These are phyloP conservation scores for Exutisphaerella laricina DNA, from an alignment of 2,329 filamentous ascomycete genomes.

Conservation along the genomic window DNA sequence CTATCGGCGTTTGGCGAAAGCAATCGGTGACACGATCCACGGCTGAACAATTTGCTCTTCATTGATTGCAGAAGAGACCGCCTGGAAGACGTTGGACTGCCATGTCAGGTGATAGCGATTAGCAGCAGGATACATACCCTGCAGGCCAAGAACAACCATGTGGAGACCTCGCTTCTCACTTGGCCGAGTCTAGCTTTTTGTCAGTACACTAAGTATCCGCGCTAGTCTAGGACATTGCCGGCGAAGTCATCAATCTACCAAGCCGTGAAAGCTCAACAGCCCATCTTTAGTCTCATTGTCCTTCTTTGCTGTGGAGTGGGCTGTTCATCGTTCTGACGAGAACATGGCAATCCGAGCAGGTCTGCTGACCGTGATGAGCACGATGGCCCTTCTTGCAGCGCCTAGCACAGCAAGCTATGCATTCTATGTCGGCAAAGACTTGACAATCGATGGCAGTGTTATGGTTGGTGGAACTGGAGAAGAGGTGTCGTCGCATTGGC, in stretches of 20 bases:
- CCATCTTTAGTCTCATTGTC: no score
- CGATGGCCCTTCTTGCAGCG: not conserved
- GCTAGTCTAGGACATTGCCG: no score
- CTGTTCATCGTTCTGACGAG: no score
- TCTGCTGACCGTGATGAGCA: not conserved
- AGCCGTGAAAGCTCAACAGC: no score
- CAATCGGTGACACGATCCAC: conserved; percentile 39
- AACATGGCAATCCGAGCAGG: not conserved
- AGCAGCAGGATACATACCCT: not conserved
- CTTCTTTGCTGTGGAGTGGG: no score
- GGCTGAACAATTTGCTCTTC: conserved; percentile 4
- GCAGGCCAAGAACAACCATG: not conserved
- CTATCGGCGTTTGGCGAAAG: conserved; percentile 39
- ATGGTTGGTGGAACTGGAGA: conserved; percentile 45
- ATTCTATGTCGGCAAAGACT: conserved; percentile 45
- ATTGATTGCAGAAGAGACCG: not conserved
- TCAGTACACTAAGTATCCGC: no score
- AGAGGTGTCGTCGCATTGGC: conserved; percentile 46
- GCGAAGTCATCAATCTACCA: no score
- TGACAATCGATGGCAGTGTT: conserved; percentile 41
- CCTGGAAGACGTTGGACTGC: not conserved
- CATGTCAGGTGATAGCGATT: not conserved
- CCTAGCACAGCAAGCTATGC: conserved; percentile 39
- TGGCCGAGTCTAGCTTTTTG: not conserved
- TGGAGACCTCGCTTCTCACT: no score